phyloP scores from a whole-genome alignment of 192 early-diverging fungal genomes.

The Geranomyces variabilis region DNA sequence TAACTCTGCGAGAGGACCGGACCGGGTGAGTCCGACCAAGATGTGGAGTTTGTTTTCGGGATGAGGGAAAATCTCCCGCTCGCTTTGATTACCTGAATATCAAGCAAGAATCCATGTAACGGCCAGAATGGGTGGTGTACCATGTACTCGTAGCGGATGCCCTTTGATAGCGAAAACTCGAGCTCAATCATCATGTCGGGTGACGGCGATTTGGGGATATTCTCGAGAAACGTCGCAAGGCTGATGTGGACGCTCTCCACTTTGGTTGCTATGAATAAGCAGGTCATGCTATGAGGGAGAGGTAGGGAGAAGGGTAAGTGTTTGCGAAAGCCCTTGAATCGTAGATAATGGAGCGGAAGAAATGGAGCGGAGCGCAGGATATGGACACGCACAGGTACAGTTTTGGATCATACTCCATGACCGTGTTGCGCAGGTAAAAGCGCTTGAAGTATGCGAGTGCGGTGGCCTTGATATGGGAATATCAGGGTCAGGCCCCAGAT shows the following conservation, averaged over 20 bases:
- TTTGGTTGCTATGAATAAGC: constrained; percentile 52
- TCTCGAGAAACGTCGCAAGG: constrained; percentile 45
- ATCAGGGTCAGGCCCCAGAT: constrained; percentile 1
- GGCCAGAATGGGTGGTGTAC: constrained; percentile 51
- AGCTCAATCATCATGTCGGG: constrained; percentile 39
- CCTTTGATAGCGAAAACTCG: constrained; percentile 45
- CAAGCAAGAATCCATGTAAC: constrained; percentile 51
- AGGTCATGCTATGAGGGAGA: constrained; percentile 39
- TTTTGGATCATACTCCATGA: constrained; percentile 57
- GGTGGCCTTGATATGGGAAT: constrained; percentile 41
- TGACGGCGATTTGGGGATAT: constrained; percentile 43
- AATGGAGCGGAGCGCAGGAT: not conserved
- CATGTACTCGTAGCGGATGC: constrained; percentile 50
- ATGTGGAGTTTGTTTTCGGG: too few species aligned
- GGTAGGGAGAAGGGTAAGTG: not conserved
- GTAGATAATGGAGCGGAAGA: not conserved
- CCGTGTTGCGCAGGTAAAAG: constrained; percentile 50
- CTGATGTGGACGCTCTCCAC: constrained; percentile 42
- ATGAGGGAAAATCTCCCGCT: too few species aligned
- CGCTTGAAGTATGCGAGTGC: constrained; percentile 53
- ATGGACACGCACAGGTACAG: constrained; percentile 38
- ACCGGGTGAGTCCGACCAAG: not conserved
- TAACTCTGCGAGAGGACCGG: constrained; percentile 19
- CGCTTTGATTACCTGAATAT: constrained; percentile 59
- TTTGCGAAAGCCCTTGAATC: too few species aligned